Evolutionary conservation across 768 basidiomycete genomes (phyloP).

Genomic region (Trametes cingulata): DNA sequence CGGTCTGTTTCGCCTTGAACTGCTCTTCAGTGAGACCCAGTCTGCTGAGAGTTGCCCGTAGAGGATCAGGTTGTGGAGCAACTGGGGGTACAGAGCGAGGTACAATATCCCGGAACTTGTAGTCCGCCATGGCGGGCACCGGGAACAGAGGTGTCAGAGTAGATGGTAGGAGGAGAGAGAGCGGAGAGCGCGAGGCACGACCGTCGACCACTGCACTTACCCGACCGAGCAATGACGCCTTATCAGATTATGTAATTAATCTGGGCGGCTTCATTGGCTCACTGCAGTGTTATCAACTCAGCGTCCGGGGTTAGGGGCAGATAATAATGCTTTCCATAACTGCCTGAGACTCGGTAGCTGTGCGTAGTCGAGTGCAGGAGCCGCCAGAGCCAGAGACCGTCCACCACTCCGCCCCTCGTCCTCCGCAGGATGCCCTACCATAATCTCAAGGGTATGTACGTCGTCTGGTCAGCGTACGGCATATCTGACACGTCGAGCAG

Average conservation of each 20-base stretch:
- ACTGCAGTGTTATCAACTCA: neutral
- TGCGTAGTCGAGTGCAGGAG: neutral
- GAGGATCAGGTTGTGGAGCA: neutral
- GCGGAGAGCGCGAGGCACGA: neutral
- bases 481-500: constrained; percentile 43
- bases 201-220: neutral
- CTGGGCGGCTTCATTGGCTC: neutral
- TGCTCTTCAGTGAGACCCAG: constrained; percentile 20
- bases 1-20: constrained; percentile 19
- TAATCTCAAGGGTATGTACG: constrained; percentile 79
- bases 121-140: constrained; percentile 16
- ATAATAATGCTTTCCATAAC: neutral
- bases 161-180: neutral
- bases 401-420: constrained; percentile 11
- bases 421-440: constrained; percentile 66
- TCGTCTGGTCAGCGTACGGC: neutral
- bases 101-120: neutral
- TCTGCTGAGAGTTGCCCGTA: constrained; percentile 9
- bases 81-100: neutral
- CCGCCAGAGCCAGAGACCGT: constrained; percentile 5
- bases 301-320: neutral
- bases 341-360: neutral
- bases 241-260: neutral
- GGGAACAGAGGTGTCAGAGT: neutral
- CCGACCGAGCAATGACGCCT: neutral